phyloP scores from a whole-genome alignment of 148 eudicot genomes.

The Vaccinium corymbosum region DNA sequence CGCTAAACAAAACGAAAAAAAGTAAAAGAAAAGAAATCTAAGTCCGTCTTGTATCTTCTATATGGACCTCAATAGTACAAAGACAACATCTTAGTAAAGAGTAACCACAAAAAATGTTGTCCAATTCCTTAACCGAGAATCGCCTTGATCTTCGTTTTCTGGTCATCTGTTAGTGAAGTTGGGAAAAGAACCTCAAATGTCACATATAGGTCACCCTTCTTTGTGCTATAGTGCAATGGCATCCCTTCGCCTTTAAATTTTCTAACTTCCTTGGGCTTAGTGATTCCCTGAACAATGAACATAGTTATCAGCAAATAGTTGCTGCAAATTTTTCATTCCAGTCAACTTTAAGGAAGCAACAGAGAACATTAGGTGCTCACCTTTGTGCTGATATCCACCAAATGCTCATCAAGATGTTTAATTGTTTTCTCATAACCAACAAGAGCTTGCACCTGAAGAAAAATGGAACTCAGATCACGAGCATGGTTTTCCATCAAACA shows the following conservation, averaged over 20 bases:
- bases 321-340: background rate
- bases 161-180: slow-evolving; percentile 70
- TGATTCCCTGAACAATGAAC: slow-evolving; percentile 49
- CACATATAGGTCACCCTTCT: slow-evolving; percentile 83
- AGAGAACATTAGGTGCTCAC: slow-evolving; percentile 27
- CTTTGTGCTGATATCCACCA: slow-evolving; percentile 74
- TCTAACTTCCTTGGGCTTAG: slow-evolving; percentile 82
- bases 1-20: background rate
- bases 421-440: slow-evolving; percentile 89
- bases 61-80: slow-evolving; percentile 25
- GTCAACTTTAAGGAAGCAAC: background rate
- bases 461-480: background rate
- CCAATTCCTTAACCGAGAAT: slow-evolving; percentile 42
- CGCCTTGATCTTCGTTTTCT: slow-evolving; percentile 75
- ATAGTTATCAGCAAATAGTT: background rate
- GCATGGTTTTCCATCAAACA: background rate
- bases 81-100: slow-evolving; percentile 8
- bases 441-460: slow-evolving; percentile 78
- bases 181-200: slow-evolving; percentile 88
- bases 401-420: slow-evolving; percentile 86
- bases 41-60: background rate
- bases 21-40: background rate
- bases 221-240: slow-evolving; percentile 79
- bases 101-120: background rate
- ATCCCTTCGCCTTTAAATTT: slow-evolving; percentile 94